Evolutionary conservation across 257 asterid genomes (phyloP), one percentile per base, ranked within the genome.

Genomic region (Scutellaria galericulata): DNA sequence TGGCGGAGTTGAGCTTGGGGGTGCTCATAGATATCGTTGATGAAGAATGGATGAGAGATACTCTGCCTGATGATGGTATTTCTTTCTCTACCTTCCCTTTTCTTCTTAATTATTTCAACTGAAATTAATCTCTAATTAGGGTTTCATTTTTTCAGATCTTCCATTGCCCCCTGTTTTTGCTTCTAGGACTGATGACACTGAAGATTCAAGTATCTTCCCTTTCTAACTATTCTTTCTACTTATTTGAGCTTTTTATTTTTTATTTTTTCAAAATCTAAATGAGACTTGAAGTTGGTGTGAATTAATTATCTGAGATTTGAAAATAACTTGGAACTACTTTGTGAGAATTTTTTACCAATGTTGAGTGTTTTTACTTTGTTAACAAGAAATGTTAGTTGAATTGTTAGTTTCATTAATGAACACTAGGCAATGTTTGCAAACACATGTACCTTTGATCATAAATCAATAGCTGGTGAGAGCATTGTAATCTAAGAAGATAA

Each of bases 1-100:
- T 89, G 96, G 92, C 92, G 62, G 96, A 90, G 13, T 64, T 83
- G 68, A 86, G 88, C 84, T 56, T 87, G 86, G 95, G 89, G 35
- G 61, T 81, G 40, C 88, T 91, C 14, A 79, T 88, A 37, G 97
- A 88, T 61, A 77, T 91, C 15, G 96, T 88, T 57, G 96, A 90
- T 73, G 97, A 88, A 70, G 97, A 90, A 73, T 91, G 97, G 96
- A 87, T 87, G 94, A 85, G 84, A 79, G 97, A 88, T 64, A 89
- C 89, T 45, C 86, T 88, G 74, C 96, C 96, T 6, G 84, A 80
- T 62, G 96, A 91, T 69, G 94, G 96, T 91, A 80, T 37, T 58
- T 77, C 47, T 63, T 52, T 68, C 55, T 63, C 27, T 24, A 24
- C 2, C 27, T 24, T 24, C 20, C 57, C 6, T 35, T 67, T 67